These are phyloP conservation scores for Kodamaea anthophila DNA, from an alignment of 1,139 yeast genomes.

Conservation along the genomic window DNA sequence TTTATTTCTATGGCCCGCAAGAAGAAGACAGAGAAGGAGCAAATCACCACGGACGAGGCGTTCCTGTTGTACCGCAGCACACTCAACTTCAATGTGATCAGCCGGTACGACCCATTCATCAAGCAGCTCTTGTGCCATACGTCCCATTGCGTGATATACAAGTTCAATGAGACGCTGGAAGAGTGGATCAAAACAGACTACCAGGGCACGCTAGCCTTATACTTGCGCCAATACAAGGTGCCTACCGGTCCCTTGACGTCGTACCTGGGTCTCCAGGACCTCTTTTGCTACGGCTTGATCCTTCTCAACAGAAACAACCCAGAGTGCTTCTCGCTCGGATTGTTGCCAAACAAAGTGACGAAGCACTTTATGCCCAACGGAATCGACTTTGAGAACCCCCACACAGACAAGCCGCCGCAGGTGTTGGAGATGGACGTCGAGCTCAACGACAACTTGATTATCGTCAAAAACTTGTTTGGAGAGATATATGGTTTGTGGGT, in stretches of 20 bases:
- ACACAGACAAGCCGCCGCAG: slow-evolving; percentile 10
- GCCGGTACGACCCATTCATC: slow-evolving; percentile 75
- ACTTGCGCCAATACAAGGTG: slow-evolving; percentile 51
- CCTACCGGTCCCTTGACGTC: slow-evolving; percentile 22
- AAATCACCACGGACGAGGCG: slow-evolving; percentile 28
- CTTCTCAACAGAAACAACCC: slow-evolving; percentile 70
- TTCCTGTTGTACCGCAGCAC: slow-evolving; percentile 61
- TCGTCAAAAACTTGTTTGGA: slow-evolving; percentile 68
- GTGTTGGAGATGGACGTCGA: slow-evolving; percentile 63
- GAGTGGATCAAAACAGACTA: slow-evolving; percentile 80
- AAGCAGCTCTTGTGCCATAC: slow-evolving; percentile 70
- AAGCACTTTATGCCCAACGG: slow-evolving; percentile 37
- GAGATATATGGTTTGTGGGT: slow-evolving; percentile 89
- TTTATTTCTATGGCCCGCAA: slow-evolving; percentile 9
- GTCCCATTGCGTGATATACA: slow-evolving; percentile 78
- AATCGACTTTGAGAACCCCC: slow-evolving; percentile 19
- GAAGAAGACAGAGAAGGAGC: slow-evolving; percentile 10
- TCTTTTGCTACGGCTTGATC: slow-evolving; percentile 72
- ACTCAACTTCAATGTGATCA: slow-evolving; percentile 72
- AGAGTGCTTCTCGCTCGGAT: slow-evolving; percentile 74
- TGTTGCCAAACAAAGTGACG: slow-evolving; percentile 54
- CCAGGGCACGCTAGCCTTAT: slow-evolving; percentile 78
- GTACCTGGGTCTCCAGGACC: slow-evolving; percentile 38
- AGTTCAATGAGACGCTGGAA: slow-evolving; percentile 53
- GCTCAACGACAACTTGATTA: slow-evolving; percentile 71